These are phyloP conservation scores for Atractiella rhizophila DNA, from an alignment of 768 basidiomycete species.

Conservation along the genomic window DNA sequence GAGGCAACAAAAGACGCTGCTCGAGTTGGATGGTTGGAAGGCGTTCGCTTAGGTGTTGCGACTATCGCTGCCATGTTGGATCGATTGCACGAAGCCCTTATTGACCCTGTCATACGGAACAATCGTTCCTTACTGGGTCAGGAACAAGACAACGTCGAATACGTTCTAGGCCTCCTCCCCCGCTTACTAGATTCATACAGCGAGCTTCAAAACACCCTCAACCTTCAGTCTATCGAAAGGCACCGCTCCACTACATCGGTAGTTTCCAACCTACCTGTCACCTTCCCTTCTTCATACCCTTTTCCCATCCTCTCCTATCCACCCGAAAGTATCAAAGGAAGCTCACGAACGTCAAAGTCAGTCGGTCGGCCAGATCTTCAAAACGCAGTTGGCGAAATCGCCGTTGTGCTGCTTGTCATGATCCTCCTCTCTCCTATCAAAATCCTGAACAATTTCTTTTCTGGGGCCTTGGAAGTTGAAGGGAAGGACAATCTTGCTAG, in stretches of 20 bases:
- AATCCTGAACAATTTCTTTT: constrained; percentile 50
- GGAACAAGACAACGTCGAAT: constrained; percentile 82
- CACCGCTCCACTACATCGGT: constrained; percentile 34
- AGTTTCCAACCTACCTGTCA: constrained; percentile 39
- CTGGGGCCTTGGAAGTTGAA: constrained; percentile 63
- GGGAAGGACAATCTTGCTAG: constrained; percentile 50
- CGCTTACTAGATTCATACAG: constrained; percentile 64
- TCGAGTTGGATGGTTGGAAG: constrained; percentile 70
- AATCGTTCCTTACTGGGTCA: constrained; percentile 40
- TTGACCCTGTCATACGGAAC: constrained; percentile 35
- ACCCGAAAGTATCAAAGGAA: no score
- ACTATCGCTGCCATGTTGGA: constrained; percentile 73
- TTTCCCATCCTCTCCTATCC: constrained; percentile 47
- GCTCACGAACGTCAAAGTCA: constrained; percentile 4
- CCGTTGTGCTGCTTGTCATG: constrained; percentile 57
- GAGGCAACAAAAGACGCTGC: constrained; percentile 43
- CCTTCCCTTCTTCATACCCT: constrained; percentile 83
- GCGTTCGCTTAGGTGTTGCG: constrained; percentile 64
- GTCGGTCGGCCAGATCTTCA: constrained; percentile 32
- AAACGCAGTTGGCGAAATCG: constrained; percentile 60
- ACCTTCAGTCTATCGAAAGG: constrained; percentile 43
- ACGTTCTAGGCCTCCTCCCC: constrained; percentile 53
- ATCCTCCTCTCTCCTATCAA: constrained; percentile 53
- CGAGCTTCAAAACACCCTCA: constrained; percentile 47
- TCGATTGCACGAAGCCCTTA: constrained; percentile 55